Percentiles rank a stretch among this genome's conserved stretches.
phyloP scores from a whole-genome alignment of 345 rosid genomes.

The Nasturtium officinale region DNA sequence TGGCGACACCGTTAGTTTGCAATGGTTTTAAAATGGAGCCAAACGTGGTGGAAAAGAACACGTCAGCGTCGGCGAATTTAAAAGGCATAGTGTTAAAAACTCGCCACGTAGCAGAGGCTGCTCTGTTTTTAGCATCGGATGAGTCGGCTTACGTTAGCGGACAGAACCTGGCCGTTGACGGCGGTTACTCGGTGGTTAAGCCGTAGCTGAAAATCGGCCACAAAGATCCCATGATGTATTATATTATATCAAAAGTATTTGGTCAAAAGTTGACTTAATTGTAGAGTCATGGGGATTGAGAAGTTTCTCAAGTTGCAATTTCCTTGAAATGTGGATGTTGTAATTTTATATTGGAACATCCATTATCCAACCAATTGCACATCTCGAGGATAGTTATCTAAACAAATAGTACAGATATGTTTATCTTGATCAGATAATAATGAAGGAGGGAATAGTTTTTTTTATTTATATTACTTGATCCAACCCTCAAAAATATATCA shows the following conservation, averaged over 20 bases:
- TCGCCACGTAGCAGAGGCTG: conserved; percentile 78
- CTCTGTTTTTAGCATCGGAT: conserved; percentile 83
- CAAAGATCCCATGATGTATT: conserved; percentile 30
- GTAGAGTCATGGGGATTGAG: conserved; percentile 18
- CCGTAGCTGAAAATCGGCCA: conserved; percentile 34
- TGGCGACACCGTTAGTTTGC: conserved; percentile 80
- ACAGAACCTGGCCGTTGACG: conserved; percentile 82
- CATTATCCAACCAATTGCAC: conserved; percentile 20
- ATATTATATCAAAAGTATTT: background rate
- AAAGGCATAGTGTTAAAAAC: conserved; percentile 75
- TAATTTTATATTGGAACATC: conserved; percentile 27
- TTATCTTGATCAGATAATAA: too few relatives aligned
- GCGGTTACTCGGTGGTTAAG: conserved; percentile 74
- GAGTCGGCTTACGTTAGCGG: conserved; percentile 85
- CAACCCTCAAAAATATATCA: too few relatives aligned
- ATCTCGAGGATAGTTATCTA: conserved; percentile 34
- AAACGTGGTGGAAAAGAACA: conserved; percentile 30
- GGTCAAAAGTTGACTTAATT: conserved; percentile 38
- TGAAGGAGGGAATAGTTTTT: too few relatives aligned
- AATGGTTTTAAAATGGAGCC: conserved; percentile 53
- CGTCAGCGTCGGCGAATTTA: conserved; percentile 50
- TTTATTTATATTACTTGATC: too few relatives aligned
- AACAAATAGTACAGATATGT: background rate
- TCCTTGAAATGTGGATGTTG: conserved; percentile 40
- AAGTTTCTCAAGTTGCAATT: conserved; percentile 31